Base-by-base conservation (phyloP, 768 basidiomycete genomes). In the Ramaria rubella region DNA sequence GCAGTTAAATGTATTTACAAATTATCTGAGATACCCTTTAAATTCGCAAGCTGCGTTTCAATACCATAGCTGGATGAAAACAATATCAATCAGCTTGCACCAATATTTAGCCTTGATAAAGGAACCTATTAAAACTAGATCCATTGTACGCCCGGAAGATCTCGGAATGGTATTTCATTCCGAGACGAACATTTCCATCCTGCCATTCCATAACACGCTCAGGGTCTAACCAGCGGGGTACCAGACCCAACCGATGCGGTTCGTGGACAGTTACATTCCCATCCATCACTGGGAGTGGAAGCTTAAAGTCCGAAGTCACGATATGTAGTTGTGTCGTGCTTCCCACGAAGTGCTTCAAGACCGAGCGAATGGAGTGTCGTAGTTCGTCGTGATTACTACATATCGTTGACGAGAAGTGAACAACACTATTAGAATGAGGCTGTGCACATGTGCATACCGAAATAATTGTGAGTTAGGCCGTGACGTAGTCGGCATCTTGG, bases 181-280 rank as follows among this genome's bases (percentile, higher is more conserved):
- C 61, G 14, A 74, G 64, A 6, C 62, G 58, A 15, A 72, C 60
- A 44, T 64, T 49, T 43, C 67, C 60, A 52, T 69, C 68, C 19
- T 50, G 46, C 69, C 67, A 65, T 34, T 36, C 38, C 15, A 59
- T 29, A 34, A 61, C 56, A 19, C 52, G 44, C 21, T 29, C 23
- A 31, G 69, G 57, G 23, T 71, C 64, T 11, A 74, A 66, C 73
- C 74, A 76, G 50, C 72, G 73, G 5, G 75, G 75, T 4, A 73
- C 62, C 43, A 74, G 70, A 7, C 73, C 73, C 2, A 73, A 63
- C 29, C 72, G 60, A 60, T 65, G 61, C 4, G 58, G 31, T 8
- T 46, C 12, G 19, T 60, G 21, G 14, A 63, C 59, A 8, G 54
- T n/a, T 8, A 36, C 49, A 49, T 55, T 52, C 1, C 50, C 30